Evolutionary conservation across 169 alveolate species (phyloP).

Genomic region (Plasmodium blacklocki): DNA sequence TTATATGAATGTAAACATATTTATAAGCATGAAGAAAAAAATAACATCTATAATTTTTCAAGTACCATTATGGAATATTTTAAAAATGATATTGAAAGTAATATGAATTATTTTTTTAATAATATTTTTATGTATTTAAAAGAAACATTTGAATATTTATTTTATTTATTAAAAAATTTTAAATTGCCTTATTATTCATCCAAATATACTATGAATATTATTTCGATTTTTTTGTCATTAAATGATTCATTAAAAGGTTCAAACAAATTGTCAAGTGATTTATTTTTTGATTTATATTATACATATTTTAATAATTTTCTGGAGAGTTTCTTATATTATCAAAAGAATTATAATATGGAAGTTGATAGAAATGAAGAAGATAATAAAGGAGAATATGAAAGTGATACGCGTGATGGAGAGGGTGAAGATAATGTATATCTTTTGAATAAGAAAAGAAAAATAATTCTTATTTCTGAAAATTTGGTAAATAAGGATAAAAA

Average conservation of each 20-base stretch:
- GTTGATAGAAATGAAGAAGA: constrained; percentile 29
- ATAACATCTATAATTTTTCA: constrained; percentile 61
- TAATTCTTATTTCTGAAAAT: constrained; percentile 35
- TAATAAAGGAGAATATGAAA: no score
- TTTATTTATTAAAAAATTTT: constrained; percentile 52
- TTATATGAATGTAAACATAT: constrained; percentile 74
- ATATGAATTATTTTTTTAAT: constrained; percentile 48
- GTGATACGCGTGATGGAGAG: no score
- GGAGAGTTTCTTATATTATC: constrained; percentile 48
- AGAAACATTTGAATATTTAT: constrained; percentile 75
- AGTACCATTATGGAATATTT: constrained; percentile 70
- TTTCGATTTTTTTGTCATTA: constrained; percentile 72
- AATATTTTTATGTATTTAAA: constrained; percentile 54
- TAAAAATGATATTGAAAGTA: constrained; percentile 73
- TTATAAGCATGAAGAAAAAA: constrained; percentile 58
- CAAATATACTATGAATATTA: constrained; percentile 74
- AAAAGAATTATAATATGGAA: constrained; percentile 62
- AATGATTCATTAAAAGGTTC: constrained; percentile 27
- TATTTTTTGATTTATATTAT: constrained; percentile 65
- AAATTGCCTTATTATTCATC: constrained; percentile 70
- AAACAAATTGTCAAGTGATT: constrained; percentile 38
- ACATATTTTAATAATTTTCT: constrained; percentile 46
- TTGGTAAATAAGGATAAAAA: constrained; percentile 50
- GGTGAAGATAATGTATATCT: constrained; percentile 21
- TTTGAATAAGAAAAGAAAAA: constrained; percentile 27